Evolutionary conservation across 352 stramenopile species (phyloP).

Genomic region (Pythium sp.): DNA sequence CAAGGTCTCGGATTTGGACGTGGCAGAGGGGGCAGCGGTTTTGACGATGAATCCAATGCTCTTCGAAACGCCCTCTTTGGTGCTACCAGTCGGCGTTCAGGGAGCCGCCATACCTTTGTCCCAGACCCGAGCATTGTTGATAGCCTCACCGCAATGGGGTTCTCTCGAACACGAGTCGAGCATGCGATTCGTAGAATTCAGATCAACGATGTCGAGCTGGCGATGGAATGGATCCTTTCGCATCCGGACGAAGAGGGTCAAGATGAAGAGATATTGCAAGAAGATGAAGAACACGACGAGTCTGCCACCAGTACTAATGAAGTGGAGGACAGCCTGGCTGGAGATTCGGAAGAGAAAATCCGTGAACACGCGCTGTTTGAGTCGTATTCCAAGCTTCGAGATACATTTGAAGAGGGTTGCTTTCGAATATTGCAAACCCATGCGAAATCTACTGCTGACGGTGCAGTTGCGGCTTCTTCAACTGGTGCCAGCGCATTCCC

Average conservation of each 20-base stretch:
- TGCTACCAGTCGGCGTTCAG: conserved; percentile 17
- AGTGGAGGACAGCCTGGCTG: neutral
- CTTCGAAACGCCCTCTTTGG: conserved; percentile 56
- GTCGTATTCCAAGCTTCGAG: conserved; percentile 48
- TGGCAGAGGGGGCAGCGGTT: conserved; percentile 20
- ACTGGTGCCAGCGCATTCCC: neutral
- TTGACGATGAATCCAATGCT: conserved; percentile 43
- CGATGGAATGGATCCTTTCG: conserved; percentile 95
- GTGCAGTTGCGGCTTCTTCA: neutral
- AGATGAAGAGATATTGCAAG: conserved; percentile 26
- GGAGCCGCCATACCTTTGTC: conserved; percentile 70
- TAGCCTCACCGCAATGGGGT: conserved; percentile 95
- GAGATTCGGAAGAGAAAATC: conserved; percentile 29
- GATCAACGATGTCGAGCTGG: conserved; percentile 92
- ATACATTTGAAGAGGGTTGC: conserved; percentile 61
- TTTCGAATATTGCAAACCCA: conserved; percentile 63
- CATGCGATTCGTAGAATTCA: conserved; percentile 87
- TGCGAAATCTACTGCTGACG: conserved; percentile 7
- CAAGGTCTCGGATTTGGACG: conserved; percentile 38
- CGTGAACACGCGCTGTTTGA: conserved; percentile 47
- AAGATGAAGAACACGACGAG: conserved; percentile 25
- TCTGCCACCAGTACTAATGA: neutral
- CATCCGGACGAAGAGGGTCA: conserved; percentile 80
- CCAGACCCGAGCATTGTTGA: conserved; percentile 89
- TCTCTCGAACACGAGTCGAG: conserved; percentile 86